phyloP scores from a whole-genome alignment of 2,329 filamentous ascomycete genomes.

The Cryphonectria carpinicola region DNA sequence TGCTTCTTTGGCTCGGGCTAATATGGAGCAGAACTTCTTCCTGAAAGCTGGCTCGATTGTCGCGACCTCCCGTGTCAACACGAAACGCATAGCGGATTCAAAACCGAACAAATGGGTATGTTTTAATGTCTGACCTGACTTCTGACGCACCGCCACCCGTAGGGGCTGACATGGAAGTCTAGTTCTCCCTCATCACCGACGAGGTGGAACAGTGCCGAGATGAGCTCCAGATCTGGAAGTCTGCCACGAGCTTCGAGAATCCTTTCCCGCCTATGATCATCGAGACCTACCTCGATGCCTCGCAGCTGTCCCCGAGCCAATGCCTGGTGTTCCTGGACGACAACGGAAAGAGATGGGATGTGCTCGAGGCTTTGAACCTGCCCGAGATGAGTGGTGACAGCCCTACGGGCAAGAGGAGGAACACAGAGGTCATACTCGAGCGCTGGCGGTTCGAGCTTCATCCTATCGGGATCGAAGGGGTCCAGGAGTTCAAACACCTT shows the following conservation, averaged over 20 bases:
- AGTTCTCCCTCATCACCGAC: constrained; percentile 96
- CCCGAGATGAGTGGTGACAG: constrained; percentile 58
- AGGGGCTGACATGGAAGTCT: constrained; percentile 23
- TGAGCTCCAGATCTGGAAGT: constrained; percentile 81
- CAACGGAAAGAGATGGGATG: constrained; percentile 89
- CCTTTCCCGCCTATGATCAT: constrained; percentile 84
- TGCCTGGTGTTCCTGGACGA: constrained; percentile 88
- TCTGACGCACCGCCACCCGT: constrained; percentile 3
- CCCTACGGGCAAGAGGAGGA: constrained; percentile 47
- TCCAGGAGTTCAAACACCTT: constrained; percentile 62
- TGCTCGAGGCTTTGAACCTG: constrained; percentile 76
- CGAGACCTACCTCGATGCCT: constrained; percentile 85
- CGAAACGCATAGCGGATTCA: constrained; percentile 59
- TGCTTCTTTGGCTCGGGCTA: constrained; percentile 20
- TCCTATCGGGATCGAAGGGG: constrained; percentile 52
- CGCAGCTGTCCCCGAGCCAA: constrained; percentile 79
- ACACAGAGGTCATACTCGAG: constrained; percentile 82
- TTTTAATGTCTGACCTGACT: constrained; percentile 29
- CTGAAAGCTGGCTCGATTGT: constrained; percentile 85
- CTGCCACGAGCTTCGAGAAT: constrained; percentile 74
- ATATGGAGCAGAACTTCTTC: constrained; percentile 77
- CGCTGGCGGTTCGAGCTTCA: constrained; percentile 88
- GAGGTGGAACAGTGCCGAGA: constrained; percentile 88
- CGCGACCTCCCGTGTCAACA: constrained; percentile 76
- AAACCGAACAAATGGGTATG: constrained; percentile 88